Conservation (phyloP, 1,284 basidiomycete genomes). For the Kalmanozyma brasiliensis region DNA sequence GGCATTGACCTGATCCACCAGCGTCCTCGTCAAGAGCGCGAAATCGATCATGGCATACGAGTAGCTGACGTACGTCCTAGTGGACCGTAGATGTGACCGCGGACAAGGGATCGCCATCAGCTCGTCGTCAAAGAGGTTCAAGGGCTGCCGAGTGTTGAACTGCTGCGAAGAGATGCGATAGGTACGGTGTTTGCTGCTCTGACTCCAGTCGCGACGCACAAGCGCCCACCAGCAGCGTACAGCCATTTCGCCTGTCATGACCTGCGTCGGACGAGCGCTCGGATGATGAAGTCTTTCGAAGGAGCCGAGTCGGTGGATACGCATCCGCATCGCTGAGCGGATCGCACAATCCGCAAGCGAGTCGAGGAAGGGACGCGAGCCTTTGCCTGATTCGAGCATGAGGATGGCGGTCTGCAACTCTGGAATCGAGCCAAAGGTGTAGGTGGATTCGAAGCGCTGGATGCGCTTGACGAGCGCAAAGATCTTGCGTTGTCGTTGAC, state of each 20-base stretch:
- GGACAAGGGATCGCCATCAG: constrained; percentile 21
- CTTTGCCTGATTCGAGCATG: constrained; percentile 33
- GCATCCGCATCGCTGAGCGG: constrained; percentile 46
- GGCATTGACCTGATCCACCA: constrained; percentile 40
- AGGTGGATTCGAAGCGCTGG: constrained; percentile 27
- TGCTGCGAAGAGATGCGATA: constrained; percentile 36
- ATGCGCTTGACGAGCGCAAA: constrained; percentile 37
- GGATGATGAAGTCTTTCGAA: constrained; percentile 23
- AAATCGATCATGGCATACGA: constrained; percentile 31
- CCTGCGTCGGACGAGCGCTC: not conserved
- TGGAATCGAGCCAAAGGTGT: constrained; percentile 22
- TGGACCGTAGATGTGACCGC: constrained; percentile 31
- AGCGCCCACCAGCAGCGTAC: constrained; percentile 46
- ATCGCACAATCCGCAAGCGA: constrained; percentile 31
- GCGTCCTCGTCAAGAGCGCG: constrained; percentile 33
- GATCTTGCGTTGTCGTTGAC: constrained; percentile 27
- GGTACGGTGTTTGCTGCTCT: constrained; percentile 27
- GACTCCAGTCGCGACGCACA: constrained; percentile 34
- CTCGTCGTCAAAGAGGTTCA: constrained; percentile 46
- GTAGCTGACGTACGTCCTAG: constrained; percentile 44
- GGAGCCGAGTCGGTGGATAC: constrained; percentile 36
- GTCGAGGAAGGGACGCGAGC: constrained; percentile 25
- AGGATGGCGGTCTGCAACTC: constrained; percentile 36
- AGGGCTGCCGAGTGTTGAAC: constrained; percentile 36
- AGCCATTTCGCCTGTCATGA: constrained; percentile 33